phyloP scores from a whole-genome alignment of 2,329 filamentous ascomycete genomes.

The Aspergillus luchuensis region DNA sequence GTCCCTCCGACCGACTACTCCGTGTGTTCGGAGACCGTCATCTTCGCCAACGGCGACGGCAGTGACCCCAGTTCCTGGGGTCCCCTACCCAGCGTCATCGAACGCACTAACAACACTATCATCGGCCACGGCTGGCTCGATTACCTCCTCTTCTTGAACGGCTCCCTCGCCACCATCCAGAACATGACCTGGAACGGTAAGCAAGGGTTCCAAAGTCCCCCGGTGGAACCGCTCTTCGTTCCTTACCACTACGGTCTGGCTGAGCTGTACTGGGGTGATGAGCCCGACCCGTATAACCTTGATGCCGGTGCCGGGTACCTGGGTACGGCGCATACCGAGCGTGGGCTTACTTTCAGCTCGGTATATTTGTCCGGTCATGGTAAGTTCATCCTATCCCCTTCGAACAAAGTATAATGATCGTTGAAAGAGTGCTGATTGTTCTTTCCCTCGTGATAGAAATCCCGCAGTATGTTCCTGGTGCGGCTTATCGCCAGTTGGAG shows the following conservation, averaged over 20 bases:
- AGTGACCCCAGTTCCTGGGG: slow-evolving; percentile 41
- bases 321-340: slow-evolving; percentile 71
- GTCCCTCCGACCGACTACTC: slow-evolving; percentile 52
- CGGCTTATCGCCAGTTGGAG: slow-evolving; percentile 72
- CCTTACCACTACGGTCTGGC: slow-evolving; percentile 56
- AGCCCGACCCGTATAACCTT: slow-evolving; percentile 41
- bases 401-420: background rate
- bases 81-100: slow-evolving; percentile 68
- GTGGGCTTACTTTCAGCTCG: slow-evolving; percentile 71
- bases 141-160: slow-evolving; percentile 67
- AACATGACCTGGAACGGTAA: slow-evolving; percentile 78
- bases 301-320: slow-evolving; percentile 65
- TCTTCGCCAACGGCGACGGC: slow-evolving; percentile 52
- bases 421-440: background rate
- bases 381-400: slow-evolving; percentile 6
- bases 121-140: slow-evolving; percentile 73
- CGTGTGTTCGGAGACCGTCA: slow-evolving; percentile 40
- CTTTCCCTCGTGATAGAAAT: slow-evolving; percentile 31
- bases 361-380: slow-evolving; percentile 67
- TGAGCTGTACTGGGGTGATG: slow-evolving; percentile 40
- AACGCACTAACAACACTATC: slow-evolving; percentile 70
- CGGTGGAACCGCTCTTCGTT: slow-evolving; percentile 67
- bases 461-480: slow-evolving; percentile 67
- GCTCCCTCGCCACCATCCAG: slow-evolving; percentile 71
- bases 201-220: slow-evolving; percentile 67